Conservation (phyloP, 495 filamentous ascomycete genomes). For the Lichina pygmaea region DNA sequence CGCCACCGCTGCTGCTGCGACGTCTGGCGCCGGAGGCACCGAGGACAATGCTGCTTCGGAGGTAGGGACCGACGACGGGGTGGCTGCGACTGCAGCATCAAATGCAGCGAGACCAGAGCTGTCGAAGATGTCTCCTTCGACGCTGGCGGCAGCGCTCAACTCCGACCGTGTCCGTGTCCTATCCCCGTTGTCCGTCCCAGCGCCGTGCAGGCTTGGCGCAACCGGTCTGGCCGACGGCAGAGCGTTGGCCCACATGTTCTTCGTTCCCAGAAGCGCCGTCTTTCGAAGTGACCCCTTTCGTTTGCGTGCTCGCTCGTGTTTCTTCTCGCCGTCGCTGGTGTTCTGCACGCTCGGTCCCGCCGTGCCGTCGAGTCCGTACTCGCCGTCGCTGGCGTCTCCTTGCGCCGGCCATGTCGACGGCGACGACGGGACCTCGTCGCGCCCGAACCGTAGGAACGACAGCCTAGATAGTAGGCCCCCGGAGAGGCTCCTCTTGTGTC, state of each 20-base stretch:
- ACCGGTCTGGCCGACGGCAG: conserved; percentile 2
- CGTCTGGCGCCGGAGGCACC: neutral
- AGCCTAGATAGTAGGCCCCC: conserved; percentile 33
- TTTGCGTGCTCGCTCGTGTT: conserved; percentile 19
- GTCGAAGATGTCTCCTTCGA: neutral
- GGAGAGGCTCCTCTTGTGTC: conserved; percentile 37
- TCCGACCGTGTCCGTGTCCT: neutral
- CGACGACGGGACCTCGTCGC: conserved; percentile 23
- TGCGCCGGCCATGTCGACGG: conserved; percentile 18
- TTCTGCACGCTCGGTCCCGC: conserved; percentile 25
- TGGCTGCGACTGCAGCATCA: conserved; percentile 15
- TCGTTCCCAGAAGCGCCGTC: conserved; percentile 47
- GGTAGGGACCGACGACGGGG: too few relatives aligned
- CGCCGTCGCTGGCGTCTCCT: conserved; percentile 14
- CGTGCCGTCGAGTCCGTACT: conserved; percentile 16
- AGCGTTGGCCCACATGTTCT: conserved; percentile 25
- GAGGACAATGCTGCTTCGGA: too few relatives aligned
- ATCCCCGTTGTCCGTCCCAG: neutral
- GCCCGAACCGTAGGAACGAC: conserved; percentile 10
- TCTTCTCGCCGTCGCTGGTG: conserved; percentile 32
- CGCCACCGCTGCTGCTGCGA: neutral
- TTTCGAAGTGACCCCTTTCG: conserved; percentile 59
- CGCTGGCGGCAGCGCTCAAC: neutral
- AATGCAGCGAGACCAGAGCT: conserved; percentile 16
- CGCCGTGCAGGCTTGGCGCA: conserved; percentile 5